Conservation (phyloP, 2,329 filamentous ascomycete genomes). For the Bipolaris cookei region DNA sequence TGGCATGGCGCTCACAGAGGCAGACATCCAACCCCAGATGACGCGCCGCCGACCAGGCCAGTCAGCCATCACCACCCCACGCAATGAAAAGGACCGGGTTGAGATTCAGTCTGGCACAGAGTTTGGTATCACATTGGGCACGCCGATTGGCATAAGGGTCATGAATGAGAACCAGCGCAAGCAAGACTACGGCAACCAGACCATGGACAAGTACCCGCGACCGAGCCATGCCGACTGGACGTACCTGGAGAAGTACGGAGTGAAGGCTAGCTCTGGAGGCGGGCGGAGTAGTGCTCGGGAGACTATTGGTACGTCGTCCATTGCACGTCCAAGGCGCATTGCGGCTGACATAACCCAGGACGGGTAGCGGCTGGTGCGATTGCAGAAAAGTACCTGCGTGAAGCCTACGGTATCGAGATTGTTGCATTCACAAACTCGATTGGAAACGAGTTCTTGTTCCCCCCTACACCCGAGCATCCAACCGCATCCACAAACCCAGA, state of each 20-base stretch:
- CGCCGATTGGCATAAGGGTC: slow-evolving; percentile 86
- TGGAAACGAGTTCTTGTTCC: slow-evolving; percentile 78
- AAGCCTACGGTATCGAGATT: slow-evolving; percentile 86
- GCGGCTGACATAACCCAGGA: slow-evolving; percentile 52
- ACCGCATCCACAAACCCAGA: slow-evolving; percentile 75
- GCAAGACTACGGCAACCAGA: slow-evolving; percentile 86
- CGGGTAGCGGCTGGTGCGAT: slow-evolving; percentile 91
- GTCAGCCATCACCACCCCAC: slow-evolving; percentile 85
- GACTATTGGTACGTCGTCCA: slow-evolving; percentile 72
- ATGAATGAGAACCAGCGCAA: slow-evolving; percentile 92
- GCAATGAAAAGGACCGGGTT: slow-evolving; percentile 90
- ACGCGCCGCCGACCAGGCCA: slow-evolving; percentile 89
- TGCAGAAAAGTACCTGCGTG: slow-evolving; percentile 86
- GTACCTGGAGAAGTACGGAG: slow-evolving; percentile 95
- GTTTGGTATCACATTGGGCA: slow-evolving; percentile 86
- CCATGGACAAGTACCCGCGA: slow-evolving; percentile 89
- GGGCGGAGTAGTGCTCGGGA: slow-evolving; percentile 91
- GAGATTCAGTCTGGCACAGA: slow-evolving; percentile 94
- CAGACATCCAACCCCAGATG: slow-evolving; percentile 93
- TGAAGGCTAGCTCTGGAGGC: slow-evolving; percentile 88
- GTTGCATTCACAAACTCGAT: slow-evolving; percentile 89
- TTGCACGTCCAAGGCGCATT: not conserved
- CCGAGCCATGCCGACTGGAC: slow-evolving; percentile 97
- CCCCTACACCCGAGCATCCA: slow-evolving; percentile 69
- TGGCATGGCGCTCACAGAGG: slow-evolving; percentile 82